Evolutionary conservation across 2,329 filamentous ascomycete species (phyloP).

Genomic region (Alternaria sp.): DNA sequence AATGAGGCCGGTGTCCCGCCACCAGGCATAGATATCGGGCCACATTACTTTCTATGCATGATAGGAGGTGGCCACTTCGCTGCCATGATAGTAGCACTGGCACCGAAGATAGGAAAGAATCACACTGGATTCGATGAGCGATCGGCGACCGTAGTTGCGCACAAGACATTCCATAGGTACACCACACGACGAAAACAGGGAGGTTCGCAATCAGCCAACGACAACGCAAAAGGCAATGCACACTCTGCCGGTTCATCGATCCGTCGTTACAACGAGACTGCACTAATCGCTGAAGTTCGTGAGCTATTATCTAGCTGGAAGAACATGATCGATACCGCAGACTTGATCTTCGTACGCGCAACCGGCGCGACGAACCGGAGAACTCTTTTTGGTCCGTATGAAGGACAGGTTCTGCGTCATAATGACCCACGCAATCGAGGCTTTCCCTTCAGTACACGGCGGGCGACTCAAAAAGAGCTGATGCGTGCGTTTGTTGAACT

Average conservation of each 20-base stretch:
- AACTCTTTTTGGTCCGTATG: conserved; percentile 90
- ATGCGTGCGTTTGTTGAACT: conserved; percentile 95
- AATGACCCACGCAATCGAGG: conserved; percentile 84
- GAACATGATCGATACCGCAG: conserved; percentile 80
- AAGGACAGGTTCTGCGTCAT: conserved; percentile 80
- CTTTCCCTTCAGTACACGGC: conserved; percentile 91
- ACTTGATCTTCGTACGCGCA: conserved; percentile 88
- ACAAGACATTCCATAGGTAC: conserved; percentile 98
- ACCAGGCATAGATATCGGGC: conserved; percentile 69
- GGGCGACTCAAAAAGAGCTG: conserved; percentile 92
- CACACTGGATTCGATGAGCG: conserved; percentile 77
- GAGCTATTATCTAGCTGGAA: conserved; percentile 86
- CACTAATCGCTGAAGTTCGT: conserved; percentile 87
- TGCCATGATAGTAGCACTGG: conserved; percentile 90
- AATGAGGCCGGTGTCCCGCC: conserved; percentile 67
- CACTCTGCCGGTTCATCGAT: conserved; percentile 92
- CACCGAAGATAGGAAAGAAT: conserved; percentile 79
- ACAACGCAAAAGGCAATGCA: conserved; percentile 90
- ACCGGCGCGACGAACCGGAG: conserved; percentile 86
- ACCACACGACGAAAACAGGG: conserved; percentile 96
- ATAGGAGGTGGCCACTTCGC: conserved; percentile 98
- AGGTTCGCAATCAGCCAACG: conserved; percentile 92
- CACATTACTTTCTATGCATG: conserved; percentile 97
- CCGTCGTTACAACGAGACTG: conserved; percentile 92
- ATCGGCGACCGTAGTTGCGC: conserved; percentile 86